These are phyloP conservation scores for Ogataea polymorpha DNA, from an alignment of 805 yeast species.

Conservation along the genomic window DNA sequence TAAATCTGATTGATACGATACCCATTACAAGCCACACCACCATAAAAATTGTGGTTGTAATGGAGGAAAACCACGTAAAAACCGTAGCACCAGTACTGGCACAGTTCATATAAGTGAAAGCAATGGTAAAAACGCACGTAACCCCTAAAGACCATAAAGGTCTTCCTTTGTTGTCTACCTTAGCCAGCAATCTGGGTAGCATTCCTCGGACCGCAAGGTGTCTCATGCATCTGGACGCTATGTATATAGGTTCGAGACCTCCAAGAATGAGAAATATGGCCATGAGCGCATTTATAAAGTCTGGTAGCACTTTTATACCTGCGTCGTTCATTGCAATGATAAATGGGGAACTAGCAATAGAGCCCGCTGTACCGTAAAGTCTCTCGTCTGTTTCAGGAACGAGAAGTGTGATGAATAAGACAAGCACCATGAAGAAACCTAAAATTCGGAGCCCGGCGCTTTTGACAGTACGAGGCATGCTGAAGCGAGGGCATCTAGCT, in stretches of 20 bases:
- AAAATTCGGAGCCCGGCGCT: slow-evolving; percentile 13
- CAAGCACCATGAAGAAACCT: slow-evolving; percentile 44
- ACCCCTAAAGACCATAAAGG: slow-evolving; percentile 9
- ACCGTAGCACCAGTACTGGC: slow-evolving; percentile 12
- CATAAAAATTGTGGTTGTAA: slow-evolving; percentile 46
- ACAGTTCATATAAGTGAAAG: slow-evolving; percentile 13
- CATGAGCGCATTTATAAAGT: slow-evolving; percentile 63
- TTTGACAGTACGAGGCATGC: slow-evolving; percentile 14
- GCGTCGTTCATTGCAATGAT: slow-evolving; percentile 63
- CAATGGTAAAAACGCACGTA: slow-evolving; percentile 10
- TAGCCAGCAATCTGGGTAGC: slow-evolving; percentile 9
- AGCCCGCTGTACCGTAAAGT: slow-evolving; percentile 43
- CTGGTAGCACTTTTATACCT: slow-evolving; percentile 56
- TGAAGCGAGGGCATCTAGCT: slow-evolving; percentile 12
- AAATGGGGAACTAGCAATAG: slow-evolving; percentile 63
- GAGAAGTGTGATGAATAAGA: slow-evolving; percentile 48
- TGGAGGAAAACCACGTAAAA: slow-evolving; percentile 13
- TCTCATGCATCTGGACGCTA: slow-evolving; percentile 12
- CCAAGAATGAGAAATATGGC: slow-evolving; percentile 36
- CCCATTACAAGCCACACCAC: slow-evolving; percentile 24
- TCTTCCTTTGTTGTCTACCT: slow-evolving; percentile 10
- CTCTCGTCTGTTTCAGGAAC: slow-evolving; percentile 50
- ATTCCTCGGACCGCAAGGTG: slow-evolving; percentile 13
- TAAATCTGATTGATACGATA: slow-evolving; percentile 22
- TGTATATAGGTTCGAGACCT: slow-evolving; percentile 11